Percentiles rank a stretch among this genome's conserved stretches.
These are phyloP conservation scores for Talaromyces proteolyticus DNA, from an alignment of 495 filamentous ascomycete genomes.

Conservation along the genomic window DNA sequence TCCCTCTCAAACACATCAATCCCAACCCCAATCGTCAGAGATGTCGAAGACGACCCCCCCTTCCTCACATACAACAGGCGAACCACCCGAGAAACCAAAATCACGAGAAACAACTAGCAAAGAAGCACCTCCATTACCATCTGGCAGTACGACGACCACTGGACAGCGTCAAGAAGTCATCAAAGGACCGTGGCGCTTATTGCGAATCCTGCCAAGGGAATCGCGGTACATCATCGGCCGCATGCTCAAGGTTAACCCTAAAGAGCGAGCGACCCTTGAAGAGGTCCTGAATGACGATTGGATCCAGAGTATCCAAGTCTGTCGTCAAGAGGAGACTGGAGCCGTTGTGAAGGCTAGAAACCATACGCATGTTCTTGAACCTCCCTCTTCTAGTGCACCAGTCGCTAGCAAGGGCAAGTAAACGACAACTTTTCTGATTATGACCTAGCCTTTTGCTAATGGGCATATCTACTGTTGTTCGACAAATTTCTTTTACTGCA, in stretches of 20 bases:
- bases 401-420: constrained; percentile 38
- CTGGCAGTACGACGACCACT: constrained; percentile 13
- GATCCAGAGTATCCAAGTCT: constrained; percentile 65
- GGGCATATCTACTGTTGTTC: no score
- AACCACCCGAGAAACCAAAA: constrained; percentile 9
- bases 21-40: neutral
- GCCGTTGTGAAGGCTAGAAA: constrained; percentile 44
- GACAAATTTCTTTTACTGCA: neutral
- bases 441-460: neutral
- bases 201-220: constrained; percentile 88
- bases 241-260: constrained; percentile 89
- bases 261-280: constrained; percentile 71
- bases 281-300: constrained; percentile 89
- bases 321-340: constrained; percentile 55
- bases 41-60: neutral
- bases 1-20: constrained; percentile 5
- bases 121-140: constrained; percentile 35
- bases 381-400: constrained; percentile 39
- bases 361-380: constrained; percentile 60
- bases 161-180: constrained; percentile 65
- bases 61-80: neutral
- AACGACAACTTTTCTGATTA: neutral
- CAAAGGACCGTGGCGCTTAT: constrained; percentile 86
- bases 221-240: constrained; percentile 81
- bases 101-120: constrained; percentile 41